Percentiles rank a stretch among this genome's conserved stretches.
phyloP scores from a whole-genome alignment of 495 filamentous ascomycete species.

The Thermochaetoides thermophila region DNA sequence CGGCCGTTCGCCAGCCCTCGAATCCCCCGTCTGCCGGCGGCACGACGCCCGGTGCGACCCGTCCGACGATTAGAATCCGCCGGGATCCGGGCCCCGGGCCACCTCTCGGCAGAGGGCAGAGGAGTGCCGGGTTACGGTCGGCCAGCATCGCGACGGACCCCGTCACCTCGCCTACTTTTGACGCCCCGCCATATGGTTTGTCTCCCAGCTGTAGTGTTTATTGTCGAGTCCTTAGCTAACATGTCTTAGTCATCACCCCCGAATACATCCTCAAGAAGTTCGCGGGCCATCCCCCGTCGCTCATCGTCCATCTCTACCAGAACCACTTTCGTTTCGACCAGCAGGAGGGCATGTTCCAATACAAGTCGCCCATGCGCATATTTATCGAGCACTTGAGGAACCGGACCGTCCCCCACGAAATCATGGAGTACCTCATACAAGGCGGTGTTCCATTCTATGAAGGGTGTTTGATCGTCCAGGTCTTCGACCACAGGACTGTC shows the following conservation, averaged over 20 bases:
- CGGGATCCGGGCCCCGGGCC: slow-evolving; percentile 29
- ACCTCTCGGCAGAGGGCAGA: slow-evolving; percentile 24
- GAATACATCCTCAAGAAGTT: slow-evolving; percentile 74
- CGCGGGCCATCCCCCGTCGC: slow-evolving; percentile 56
- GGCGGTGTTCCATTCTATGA: slow-evolving; percentile 77
- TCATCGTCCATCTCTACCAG: slow-evolving; percentile 73
- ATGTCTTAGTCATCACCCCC: slow-evolving; percentile 49
- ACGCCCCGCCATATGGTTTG: slow-evolving; percentile 35
- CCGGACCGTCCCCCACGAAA: slow-evolving; percentile 37
- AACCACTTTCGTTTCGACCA: slow-evolving; percentile 86
- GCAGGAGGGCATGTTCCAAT: slow-evolving; percentile 81
- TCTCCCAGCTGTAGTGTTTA: too few species aligned
- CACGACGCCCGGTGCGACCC: slow-evolving; percentile 25
- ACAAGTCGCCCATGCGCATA: slow-evolving; percentile 78
- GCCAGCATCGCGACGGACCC: slow-evolving; percentile 29
- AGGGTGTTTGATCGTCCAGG: slow-evolving; percentile 83
- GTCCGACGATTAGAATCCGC: slow-evolving; percentile 36
- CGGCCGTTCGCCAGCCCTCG: slow-evolving; percentile 20
- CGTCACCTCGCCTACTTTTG: slow-evolving; percentile 15
- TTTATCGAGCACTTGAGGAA: slow-evolving; percentile 54
- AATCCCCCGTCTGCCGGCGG: slow-evolving; percentile 26
- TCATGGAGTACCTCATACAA: slow-evolving; percentile 44
- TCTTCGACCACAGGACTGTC: slow-evolving; percentile 67
- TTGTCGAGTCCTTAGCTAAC: slow-evolving; percentile 2
- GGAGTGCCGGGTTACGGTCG: slow-evolving; percentile 28